Evolutionary conservation across 108 stramenopile species (phyloP), one percentile per base, ranked within the genome.

Genomic region (Nitzschia palea): DNA sequence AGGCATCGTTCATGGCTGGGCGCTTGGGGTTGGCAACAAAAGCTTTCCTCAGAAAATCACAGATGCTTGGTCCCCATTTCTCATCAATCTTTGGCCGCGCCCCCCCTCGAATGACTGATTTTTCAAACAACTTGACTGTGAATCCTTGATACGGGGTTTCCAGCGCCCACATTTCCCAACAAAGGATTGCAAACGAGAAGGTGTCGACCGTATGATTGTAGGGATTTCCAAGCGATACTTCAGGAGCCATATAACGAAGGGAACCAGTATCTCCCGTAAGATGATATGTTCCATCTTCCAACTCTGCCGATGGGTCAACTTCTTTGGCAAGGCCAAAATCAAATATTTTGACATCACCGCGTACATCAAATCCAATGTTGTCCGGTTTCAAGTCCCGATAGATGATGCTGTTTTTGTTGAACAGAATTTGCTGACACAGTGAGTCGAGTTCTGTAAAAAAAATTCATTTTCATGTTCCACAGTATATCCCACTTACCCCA

Each of bases 171-270:
- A 94, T 86, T 71, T 94, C 88, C 86, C 87, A 93, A 25, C 85
- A 77, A 43, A 96, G 75, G 55, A 96, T 89, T 15, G 76, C 66
- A 31, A 93, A 87, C n/a, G 90, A 90, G 59, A 91, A 96, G 2
- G 89, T 86, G 71, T 96, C 95, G 4, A 81, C 89, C 3, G 82
- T 81, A 47, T 90, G 85, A 79, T 93, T 92, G 88, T 96, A 96
- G 14, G 90, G 86, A 35, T 81, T n/a, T 27, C 29, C 29, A 31
- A 34, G 27, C 44, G 0, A 54, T 37, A 51, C 86, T 55, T 95
- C 93, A 25, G 89, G 92, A 1, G 89, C 88, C 86, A 90, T 90
- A 71, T 90, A 90, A 22, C 86, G 56, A 3, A 82, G 65, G 30
- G 80, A 82, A 29, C 90, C 90, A 28, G 90, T 92, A 53, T 87